A percentile compares a stretch with the other conserved stretches of the same genome.
Conservation (phyloP, 352 stramenopile genomes). For the Globisporangium cederbergense region DNA sequence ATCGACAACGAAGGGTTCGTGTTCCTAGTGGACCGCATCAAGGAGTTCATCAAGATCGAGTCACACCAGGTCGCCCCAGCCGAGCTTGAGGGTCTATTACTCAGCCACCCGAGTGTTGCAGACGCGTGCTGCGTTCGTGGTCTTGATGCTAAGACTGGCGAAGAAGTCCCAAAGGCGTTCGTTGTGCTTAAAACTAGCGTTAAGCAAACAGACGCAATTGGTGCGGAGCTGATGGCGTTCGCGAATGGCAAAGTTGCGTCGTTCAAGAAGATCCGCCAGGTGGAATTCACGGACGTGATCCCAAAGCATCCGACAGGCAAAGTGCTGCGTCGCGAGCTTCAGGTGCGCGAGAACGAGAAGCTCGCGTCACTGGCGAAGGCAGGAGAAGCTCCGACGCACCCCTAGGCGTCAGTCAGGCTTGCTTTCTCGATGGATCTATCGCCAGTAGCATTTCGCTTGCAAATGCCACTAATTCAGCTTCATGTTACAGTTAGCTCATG, state of each 20-base stretch:
- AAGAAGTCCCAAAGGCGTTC: conserved; percentile 91
- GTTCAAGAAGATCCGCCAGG: conserved; percentile 84
- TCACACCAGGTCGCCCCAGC: conserved; percentile 91
- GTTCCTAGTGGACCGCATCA: conserved; percentile 90
- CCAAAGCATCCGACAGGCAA: conserved; percentile 89
- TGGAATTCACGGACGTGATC: conserved; percentile 87
- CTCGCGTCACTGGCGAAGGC: background rate
- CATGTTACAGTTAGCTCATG: no score
- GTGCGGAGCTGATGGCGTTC: no score
- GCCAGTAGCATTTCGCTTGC: no score
- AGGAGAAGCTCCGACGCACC: no score
- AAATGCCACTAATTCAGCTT: no score
- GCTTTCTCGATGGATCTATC: no score
- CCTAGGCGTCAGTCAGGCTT: no score
- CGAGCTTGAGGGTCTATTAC: conserved; percentile 90
- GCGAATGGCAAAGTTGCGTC: conserved; percentile 20
- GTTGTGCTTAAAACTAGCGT: conserved; percentile 61
- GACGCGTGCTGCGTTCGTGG: conserved; percentile 54
- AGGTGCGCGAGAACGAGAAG: conserved; percentile 30
- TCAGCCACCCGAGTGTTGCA: conserved; percentile 56
- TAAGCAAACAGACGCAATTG: no score
- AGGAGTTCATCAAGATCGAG: conserved; percentile 96
- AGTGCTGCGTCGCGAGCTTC: conserved; percentile 81
- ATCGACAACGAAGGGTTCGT: conserved; percentile 93
- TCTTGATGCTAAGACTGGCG: conserved; percentile 42